Evolutionary conservation across 495 filamentous ascomycete genomes (phyloP), one percentile per base, ranked within the genome.

Genomic region (Thermochaetoides thermophila): DNA sequence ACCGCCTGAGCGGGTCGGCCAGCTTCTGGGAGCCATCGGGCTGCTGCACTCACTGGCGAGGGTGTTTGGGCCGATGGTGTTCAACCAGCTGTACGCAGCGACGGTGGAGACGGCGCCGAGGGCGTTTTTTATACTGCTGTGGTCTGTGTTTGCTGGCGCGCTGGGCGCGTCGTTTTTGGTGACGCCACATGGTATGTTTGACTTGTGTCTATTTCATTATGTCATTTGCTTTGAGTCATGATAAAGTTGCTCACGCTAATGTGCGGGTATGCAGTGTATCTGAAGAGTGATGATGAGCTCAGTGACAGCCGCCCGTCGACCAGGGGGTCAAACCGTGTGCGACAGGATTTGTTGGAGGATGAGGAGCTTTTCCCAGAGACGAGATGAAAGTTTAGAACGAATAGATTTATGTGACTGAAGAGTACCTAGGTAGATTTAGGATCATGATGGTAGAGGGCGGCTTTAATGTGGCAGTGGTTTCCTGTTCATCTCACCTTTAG

Each of bases 11-110:
- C 68, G 69, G 18, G 76, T 82, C 1, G 89, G 89, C 0, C 76
- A 85, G 49, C 57, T 97, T 31, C 68, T 97, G 2, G 89, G 89
- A 7, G 89, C 84, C 1, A 78, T 68, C 12, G 89, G 91, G 0
- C 54, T 96, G 31, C 53, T 97, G 38, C 89, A 95, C 60, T 79
- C 82, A 0, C 49, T 89, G 13, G 77, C 81, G 3, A 66, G 84
- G 22, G 70, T 97, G 7, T 48, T 92, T 10, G 74, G 75, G 7
- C 89, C 89, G 0, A 65, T 77, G 4, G 45, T 89, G 7, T 91
- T 93, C 52, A 89, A 85, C 48, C 63, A 81, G 14, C 71, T 95
- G 12, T 97, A 92, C 49, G 79, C 78, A 13, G 51, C 60, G 13
- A 97, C 89, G 0, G 81, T 94, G 4, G 71, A 65, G 10, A 74